phyloP scores from a whole-genome alignment of 495 filamentous ascomycete genomes.

The Penicillium egyptiacum region DNA sequence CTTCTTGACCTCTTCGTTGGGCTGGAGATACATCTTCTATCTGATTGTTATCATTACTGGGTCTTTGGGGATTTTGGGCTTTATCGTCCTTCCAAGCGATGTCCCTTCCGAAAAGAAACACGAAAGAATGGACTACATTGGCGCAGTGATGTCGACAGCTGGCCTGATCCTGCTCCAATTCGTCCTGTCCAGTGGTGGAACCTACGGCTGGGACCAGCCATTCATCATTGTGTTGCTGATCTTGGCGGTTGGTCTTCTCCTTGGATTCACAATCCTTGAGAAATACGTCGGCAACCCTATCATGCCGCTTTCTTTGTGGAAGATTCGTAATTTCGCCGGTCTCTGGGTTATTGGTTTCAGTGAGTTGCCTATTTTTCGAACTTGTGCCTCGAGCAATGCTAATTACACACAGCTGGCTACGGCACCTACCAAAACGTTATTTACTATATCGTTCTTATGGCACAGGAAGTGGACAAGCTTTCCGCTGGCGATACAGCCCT shows the following conservation, averaged over 20 bases:
- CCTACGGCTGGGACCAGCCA: slow-evolving; percentile 47
- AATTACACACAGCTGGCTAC: slow-evolving; percentile 32
- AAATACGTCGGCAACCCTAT: slow-evolving; percentile 37
- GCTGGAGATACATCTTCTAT: slow-evolving; percentile 42
- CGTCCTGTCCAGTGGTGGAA: slow-evolving; percentile 37
- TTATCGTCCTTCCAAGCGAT: slow-evolving; percentile 37
- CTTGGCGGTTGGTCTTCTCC: slow-evolving; percentile 39
- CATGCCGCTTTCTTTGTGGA: slow-evolving; percentile 40
- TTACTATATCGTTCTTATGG: slow-evolving; percentile 41
- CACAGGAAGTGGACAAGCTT: slow-evolving; percentile 36
- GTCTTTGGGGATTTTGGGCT: slow-evolving; percentile 28
- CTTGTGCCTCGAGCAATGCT: slow-evolving; percentile 1
- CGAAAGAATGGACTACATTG: slow-evolving; percentile 36
- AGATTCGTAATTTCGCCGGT: slow-evolving; percentile 39
- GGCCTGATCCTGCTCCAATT: slow-evolving; percentile 42
- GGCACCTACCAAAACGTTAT: slow-evolving; percentile 43
- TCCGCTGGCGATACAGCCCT: slow-evolving; percentile 36
- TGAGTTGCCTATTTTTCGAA: slow-evolving; percentile 15
- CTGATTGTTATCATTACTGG: slow-evolving; percentile 38
- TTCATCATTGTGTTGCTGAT: slow-evolving; percentile 49
- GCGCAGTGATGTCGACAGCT: slow-evolving; percentile 34
- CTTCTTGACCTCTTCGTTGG: slow-evolving; percentile 38
- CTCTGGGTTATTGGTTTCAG: slow-evolving; percentile 42
- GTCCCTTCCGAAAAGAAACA: slow-evolving; percentile 17
- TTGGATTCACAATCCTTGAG: slow-evolving; percentile 37